phyloP scores from a whole-genome alignment of 163 green algal species.

The Scenedesmus sp. region DNA sequence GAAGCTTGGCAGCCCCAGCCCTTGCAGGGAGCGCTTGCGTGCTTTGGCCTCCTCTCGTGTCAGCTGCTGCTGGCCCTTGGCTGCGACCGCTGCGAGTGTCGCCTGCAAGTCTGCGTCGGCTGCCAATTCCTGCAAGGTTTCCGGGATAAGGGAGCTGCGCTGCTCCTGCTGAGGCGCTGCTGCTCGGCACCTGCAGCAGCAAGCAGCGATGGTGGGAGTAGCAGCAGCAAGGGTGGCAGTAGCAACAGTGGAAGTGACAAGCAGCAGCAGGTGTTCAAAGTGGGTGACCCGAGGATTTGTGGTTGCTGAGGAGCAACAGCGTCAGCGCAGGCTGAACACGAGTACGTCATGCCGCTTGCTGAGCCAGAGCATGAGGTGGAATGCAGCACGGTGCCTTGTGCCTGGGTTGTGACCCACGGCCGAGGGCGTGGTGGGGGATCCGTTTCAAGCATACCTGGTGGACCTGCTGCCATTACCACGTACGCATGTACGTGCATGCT shows the following conservation, averaged over 20 bases:
- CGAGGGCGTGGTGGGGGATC: neutral
- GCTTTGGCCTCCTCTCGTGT: slow-evolving; percentile 80
- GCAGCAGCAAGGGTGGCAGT: neutral
- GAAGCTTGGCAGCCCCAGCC: slow-evolving; percentile 80
- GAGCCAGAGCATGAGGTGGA: neutral
- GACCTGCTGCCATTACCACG: neutral
- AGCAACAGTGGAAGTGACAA: neutral
- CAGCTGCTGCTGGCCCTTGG: slow-evolving; percentile 80
- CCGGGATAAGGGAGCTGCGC: slow-evolving; percentile 82
- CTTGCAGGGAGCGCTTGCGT: slow-evolving; percentile 84
- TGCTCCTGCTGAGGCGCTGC: slow-evolving; percentile 5
- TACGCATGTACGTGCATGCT: neutral
- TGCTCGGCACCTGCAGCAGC: neutral
- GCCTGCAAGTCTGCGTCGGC: slow-evolving; percentile 79
- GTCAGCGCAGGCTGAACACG: neutral
- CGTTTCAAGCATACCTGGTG: neutral
- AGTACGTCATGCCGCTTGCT: neutral
- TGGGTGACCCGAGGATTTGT: neutral
- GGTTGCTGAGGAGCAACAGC: neutral
- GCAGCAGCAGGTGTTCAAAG: neutral
- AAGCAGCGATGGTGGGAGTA: neutral
- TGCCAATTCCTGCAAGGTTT: slow-evolving; percentile 87
- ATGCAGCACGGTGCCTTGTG: neutral
- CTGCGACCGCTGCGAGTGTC: slow-evolving; percentile 60
- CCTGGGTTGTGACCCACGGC: neutral